Evolutionary conservation across 306 rosid species (phyloP).

Genomic region (Nissolia schottii): DNA sequence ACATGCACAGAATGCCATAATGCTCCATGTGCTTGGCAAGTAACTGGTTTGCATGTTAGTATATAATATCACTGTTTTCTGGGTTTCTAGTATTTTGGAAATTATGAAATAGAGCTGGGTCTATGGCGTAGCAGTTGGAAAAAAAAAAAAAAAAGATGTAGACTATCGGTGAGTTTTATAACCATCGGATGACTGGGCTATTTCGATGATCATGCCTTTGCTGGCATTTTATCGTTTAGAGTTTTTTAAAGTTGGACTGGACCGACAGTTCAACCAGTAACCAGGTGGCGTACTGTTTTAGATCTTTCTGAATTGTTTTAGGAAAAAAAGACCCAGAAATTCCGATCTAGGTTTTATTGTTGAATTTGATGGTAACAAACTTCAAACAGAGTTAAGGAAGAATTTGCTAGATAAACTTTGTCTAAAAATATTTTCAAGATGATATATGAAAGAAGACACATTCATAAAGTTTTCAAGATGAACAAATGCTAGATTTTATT

Average conservation of each 20-base stretch:
- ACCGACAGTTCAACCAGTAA: not conserved
- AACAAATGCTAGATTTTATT: too few relatives aligned
- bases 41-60: constrained; percentile 17
- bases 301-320: not conserved
- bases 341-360: not conserved
- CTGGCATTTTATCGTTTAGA: not conserved
- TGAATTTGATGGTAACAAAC: too few relatives aligned
- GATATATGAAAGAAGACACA: too few relatives aligned
- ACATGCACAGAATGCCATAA: constrained; percentile 95
- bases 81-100: not conserved
- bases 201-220: not conserved
- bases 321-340: not conserved
- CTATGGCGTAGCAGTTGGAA: not conserved
- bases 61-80: not conserved
- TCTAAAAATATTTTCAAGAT: too few relatives aligned
- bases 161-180: not conserved
- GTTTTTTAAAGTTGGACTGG: not conserved
- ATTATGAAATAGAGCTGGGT: not conserved
- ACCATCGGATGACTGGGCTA: too few relatives aligned
- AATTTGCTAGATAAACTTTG: too few relatives aligned
- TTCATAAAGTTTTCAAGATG: too few relatives aligned
- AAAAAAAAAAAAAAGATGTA: not conserved
- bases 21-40: constrained; percentile 82
- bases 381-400: too few relatives aligned
- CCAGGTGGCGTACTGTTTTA: too few relatives aligned